Base-by-base conservation (phyloP, 2,329 filamentous ascomycete genomes). In the Cryphonectria parasitica region DNA sequence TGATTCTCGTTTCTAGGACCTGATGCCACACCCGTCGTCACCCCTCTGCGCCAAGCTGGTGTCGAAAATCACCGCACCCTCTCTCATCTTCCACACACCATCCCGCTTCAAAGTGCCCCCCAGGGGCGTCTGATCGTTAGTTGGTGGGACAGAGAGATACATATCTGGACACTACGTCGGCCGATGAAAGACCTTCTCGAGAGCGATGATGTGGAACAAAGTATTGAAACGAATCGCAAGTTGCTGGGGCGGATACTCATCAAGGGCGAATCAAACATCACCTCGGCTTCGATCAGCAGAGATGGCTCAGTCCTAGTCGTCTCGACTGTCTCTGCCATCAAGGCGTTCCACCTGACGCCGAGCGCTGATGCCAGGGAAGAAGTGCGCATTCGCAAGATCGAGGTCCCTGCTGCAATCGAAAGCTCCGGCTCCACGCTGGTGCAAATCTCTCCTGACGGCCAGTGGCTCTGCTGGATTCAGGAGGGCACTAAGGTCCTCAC, bases 121-220 rank as follows among this genome's bases (percentile, higher is more conserved):
- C 87, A 87, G 58, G 90, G 90, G 60, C 89, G 96, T 64, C 83
- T 98, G 31, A 83, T 99, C 36, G 88, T 96, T 77, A 93, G 93
- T 79, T 98, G 94, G 92, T 98, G 95, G 94, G 93, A 95, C 74
- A 88, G 92, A 69, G 92, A 97, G 78, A 85, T 98, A 64, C 90
- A 92, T 75, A 88, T 99, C 72, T 99, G 95, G 94, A 88, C 84
- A 54, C 77, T 89, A 22, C 82, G 78, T 64, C 82, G 81, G 71
- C 80, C 85, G 5, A 80, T 86, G 22, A 80, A 80, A 41, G 82
- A 86, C 56, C 79, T 89, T 34, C 78, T 85, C 61, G 79, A 83
- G 60, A 81, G 81, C 56, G 81, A 80, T 13, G 81, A 82, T 22
- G 78, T 78, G 70, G 81, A 77, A 68, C 78, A 76, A 71, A 84